phyloP scores from a whole-genome alignment of 139 green algal species.

The Coelastrella sp. region DNA sequence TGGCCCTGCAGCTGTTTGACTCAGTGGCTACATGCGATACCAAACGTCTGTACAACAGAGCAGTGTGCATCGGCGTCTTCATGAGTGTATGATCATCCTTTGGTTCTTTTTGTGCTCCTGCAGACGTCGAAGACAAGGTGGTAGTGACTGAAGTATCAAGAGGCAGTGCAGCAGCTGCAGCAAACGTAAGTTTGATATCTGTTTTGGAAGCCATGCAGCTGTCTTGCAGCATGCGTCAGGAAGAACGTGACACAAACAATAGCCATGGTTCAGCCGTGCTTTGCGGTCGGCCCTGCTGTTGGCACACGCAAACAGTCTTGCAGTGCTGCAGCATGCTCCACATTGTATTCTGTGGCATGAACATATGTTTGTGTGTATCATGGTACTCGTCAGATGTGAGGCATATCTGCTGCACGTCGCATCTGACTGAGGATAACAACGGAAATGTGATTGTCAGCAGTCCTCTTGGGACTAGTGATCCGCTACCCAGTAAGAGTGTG shows the following conservation, averaged over 20 bases:
- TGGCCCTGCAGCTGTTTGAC: background rate
- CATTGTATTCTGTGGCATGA: too few relatives aligned
- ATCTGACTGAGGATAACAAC: too few relatives aligned
- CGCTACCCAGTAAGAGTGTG: background rate
- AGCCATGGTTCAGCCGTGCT: too few relatives aligned
- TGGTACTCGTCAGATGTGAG: too few relatives aligned
- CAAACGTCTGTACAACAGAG: background rate
- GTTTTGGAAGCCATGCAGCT: background rate
- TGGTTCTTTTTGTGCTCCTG: background rate
- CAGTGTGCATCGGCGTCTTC: background rate
- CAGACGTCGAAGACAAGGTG: slow-evolving; percentile 4
- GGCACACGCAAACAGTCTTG: too few relatives aligned
- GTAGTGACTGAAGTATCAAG: slow-evolving; percentile 31
- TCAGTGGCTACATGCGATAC: background rate
- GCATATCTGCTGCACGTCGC: too few relatives aligned
- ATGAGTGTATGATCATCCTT: too few relatives aligned
- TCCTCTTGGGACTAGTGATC: background rate
- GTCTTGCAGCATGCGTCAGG: background rate
- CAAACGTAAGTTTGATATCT: background rate
- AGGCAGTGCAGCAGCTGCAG: slow-evolving; percentile 1
- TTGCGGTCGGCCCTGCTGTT: too few relatives aligned
- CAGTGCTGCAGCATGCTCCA: too few relatives aligned
- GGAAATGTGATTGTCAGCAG: background rate
- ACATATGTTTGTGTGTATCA: too few relatives aligned
- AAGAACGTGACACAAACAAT: background rate